phyloP scores from a whole-genome alignment of 139 green algal species.

The Micromonas pusilla region DNA sequence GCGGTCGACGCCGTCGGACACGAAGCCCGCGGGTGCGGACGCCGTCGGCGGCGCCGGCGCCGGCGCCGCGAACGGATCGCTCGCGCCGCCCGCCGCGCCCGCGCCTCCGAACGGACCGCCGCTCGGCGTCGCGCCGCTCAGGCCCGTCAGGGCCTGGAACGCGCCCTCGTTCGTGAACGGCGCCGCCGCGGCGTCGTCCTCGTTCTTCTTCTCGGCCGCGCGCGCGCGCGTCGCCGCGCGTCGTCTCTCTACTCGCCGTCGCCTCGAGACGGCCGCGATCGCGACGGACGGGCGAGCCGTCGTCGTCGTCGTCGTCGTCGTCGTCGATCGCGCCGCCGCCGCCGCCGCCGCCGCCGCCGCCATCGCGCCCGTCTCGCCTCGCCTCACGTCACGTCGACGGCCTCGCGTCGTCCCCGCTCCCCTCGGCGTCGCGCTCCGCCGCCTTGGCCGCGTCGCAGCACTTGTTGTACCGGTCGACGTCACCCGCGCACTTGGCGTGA shows the following conservation, averaged over 20 bases:
- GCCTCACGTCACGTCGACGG: not conserved
- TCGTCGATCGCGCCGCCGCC: no score
- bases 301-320: not conserved
- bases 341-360: no score
- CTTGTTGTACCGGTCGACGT: slow-evolving; percentile 19
- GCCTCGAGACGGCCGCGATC: not conserved
- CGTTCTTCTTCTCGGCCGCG: not conserved
- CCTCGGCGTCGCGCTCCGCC: not conserved
- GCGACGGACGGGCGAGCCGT: not conserved
- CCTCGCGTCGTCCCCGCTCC: no score
- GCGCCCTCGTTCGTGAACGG: slow-evolving; percentile 6
- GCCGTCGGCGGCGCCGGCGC: no score
- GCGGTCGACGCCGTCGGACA: not conserved
- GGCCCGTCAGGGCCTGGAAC: not conserved
- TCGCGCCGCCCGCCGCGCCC: not conserved
- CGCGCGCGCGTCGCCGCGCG: not conserved
- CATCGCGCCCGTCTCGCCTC: no score
- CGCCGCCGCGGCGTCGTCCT: not conserved
- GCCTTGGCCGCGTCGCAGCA: slow-evolving; percentile 13
- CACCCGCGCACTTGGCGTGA: not conserved
- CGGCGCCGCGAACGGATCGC: not conserved
- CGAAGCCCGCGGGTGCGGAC: not conserved
- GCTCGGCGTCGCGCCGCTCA: not conserved
- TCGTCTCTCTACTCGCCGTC: not conserved
- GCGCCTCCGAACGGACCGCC: no score